A percentile compares a stretch with the other conserved stretches of the same genome.
These are phyloP conservation scores for Diaporthe velutina DNA, from an alignment of 2,329 filamentous ascomycete species.

Conservation along the genomic window DNA sequence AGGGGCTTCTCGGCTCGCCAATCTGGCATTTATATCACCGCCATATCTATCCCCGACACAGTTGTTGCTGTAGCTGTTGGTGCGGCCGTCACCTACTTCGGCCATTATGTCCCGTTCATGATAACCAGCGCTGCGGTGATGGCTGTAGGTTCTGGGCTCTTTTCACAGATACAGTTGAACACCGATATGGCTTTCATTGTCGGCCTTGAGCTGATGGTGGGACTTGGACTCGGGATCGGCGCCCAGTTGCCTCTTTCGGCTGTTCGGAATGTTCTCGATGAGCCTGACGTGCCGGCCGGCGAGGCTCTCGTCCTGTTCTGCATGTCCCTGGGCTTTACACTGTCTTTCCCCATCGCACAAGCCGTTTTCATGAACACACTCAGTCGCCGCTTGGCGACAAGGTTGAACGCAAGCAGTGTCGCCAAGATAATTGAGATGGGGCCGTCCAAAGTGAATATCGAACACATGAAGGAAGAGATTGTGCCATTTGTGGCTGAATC, in stretches of 20 bases:
- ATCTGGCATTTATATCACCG: not conserved
- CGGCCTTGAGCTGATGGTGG: not conserved
- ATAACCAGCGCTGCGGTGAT: not conserved
- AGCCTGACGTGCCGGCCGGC: not conserved
- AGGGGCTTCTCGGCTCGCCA: not conserved
- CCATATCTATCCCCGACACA: not conserved
- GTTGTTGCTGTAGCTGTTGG: not conserved
- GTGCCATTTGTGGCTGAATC: not conserved
- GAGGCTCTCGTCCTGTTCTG: not conserved
- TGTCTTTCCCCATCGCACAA: not conserved
- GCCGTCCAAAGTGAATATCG: not conserved
- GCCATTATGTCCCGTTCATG: conserved; percentile 17
- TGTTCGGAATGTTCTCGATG: not conserved
- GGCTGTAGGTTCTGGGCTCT: not conserved
- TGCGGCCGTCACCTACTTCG: not conserved
- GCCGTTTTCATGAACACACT: conserved; percentile 19
- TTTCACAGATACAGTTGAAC: not conserved
- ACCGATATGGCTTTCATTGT: not conserved
- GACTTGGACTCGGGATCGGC: not conserved
- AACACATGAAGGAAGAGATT: not conserved
- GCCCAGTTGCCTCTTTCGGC: conserved; percentile 14
- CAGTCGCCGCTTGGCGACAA: not conserved
- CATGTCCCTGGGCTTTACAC: not conserved
- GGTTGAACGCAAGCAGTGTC: not conserved
- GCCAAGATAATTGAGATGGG: not conserved